Evolutionary conservation across 208 protist species (phyloP), one percentile per base, ranked within the genome.

Genomic region (Vickermania ingenoplastis): DNA sequence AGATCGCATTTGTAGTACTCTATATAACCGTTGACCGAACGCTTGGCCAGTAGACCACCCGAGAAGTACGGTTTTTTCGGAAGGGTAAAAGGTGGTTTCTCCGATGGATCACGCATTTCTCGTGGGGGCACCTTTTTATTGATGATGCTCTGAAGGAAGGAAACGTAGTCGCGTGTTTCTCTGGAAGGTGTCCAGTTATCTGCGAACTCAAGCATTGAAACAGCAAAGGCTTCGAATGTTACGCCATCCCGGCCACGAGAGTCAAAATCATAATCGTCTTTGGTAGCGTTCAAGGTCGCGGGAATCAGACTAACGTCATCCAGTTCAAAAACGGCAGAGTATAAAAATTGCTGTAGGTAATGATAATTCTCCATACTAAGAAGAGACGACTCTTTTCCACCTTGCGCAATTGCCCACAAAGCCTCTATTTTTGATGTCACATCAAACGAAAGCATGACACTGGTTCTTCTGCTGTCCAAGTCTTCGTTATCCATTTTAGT

Each of bases 101-200:
- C 41, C 2, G 49, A 5, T 49, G 31, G 29, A 13, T 24, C 23
- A 30, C 36, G 25, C 45, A 21, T 0, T 17, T 29, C 25, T 7
- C 59, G 49, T 29, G 4, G 48, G 24, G 61, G 48, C 30, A 64
- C 14, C 51, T 63, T 72, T 5, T 36, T 56, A 23, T 62, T 45
- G 57, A 61, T 26, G 41, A 81, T 56, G 26, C 59, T 53, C 29
- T 60, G 56, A 26, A 83, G 55, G 61, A 85, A 81, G 17, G n/a
- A 1, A 45, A 74, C 70, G 58, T 69, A 86, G 50, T 87, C 80
- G 0, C 68, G 49, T 0, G 65, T 31, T 2, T 61, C 50, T 11
- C 86, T 55, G 25, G 69, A 66, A 5, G 27, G 59, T 0, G 77
- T 81, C 81, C 82, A 92, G 49, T 92, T 92, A 36, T 92, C 86